Base-by-base conservation (phyloP, 192 early-diverging fungal genomes). In the Podochytrium sp. region DNA sequence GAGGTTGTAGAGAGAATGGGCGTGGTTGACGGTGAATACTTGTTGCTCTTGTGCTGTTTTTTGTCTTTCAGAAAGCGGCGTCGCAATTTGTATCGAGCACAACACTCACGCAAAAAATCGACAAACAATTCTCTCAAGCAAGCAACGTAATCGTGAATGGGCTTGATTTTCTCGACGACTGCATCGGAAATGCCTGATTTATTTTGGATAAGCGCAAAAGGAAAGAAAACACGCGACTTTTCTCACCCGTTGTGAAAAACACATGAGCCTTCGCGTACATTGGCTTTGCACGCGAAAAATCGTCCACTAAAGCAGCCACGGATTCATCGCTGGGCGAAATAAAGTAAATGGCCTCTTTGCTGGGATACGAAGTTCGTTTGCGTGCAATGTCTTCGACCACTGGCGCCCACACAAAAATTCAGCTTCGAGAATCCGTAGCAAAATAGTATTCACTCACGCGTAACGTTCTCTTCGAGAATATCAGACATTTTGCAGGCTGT, bases 401-500 rank as follows among this genome's bases (percentile, higher is more conserved):
- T 88, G 39, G 6, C 10, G 2, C 47, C 27, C 23, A 2, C 18
- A n/a, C 29, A 34, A 39, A 50, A 50, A 1, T 10, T 66, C 20
- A 49, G 32, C 4, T 40, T 2, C 0, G 6, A 79, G 23, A 6
- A 64, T 30, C 58, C 20, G n/a, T 40, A 49, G 58, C 52, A 51
- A 29, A 51, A 41, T 3, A 18, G 16, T 37, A 30, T 68, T 34
- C 12, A 58, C 67, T 23, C 33, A 90, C 91, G 85, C 35, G 90
- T 94, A 39, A 95, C 90, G 39, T 91, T 91, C 71, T 90, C 87
- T 71, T 92, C 89, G 10, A 91, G 79, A 58, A 92, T 90, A 73
- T 92, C 90, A 76, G 86, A 84, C 86, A 91, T 94, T 73, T 92
- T 93, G 79, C 90, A 91, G 3, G 90, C 85, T 7, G 86, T 87